Percentiles rank a stretch among this genome's conserved stretches.
Evolutionary conservation across 1,284 basidiomycete genomes (phyloP).

Genomic region (Ustilago nuda): DNA sequence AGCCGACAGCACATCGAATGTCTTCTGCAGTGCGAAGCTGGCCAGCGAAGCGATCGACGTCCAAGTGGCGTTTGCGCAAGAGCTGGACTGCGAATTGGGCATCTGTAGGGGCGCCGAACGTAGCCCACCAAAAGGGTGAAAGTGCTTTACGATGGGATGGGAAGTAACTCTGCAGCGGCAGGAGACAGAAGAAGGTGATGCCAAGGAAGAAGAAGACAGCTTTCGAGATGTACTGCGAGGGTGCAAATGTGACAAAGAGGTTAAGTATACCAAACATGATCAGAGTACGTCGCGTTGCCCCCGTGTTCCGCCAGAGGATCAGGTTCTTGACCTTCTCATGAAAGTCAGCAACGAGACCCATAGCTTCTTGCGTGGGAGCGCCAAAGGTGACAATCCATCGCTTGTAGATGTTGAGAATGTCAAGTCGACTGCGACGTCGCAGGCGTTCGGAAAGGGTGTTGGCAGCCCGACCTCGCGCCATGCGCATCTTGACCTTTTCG

Average conservation of each 20-base stretch:
- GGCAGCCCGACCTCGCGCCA: slow-evolving; percentile 65
- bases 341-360: slow-evolving; percentile 64
- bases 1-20: slow-evolving; percentile 33
- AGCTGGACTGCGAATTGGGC: slow-evolving; percentile 66
- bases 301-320: slow-evolving; percentile 66
- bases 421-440: slow-evolving; percentile 62
- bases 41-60: slow-evolving; percentile 39
- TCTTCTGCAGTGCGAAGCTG: slow-evolving; percentile 32
- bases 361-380: slow-evolving; percentile 52
- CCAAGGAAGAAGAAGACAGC: slow-evolving; percentile 58
- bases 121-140: slow-evolving; percentile 67
- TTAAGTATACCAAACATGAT: slow-evolving; percentile 52
- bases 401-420: slow-evolving; percentile 67
- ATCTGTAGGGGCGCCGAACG: slow-evolving; percentile 67
- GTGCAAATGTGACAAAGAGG: slow-evolving; percentile 57
- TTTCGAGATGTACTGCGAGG: slow-evolving; percentile 60
- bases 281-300: slow-evolving; percentile 58
- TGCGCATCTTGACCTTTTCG: slow-evolving; percentile 63
- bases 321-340: slow-evolving; percentile 69
- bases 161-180: slow-evolving; percentile 67
- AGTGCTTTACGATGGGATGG: slow-evolving; percentile 67
- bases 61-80: slow-evolving; percentile 61
- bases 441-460: slow-evolving; percentile 65
- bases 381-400: slow-evolving; percentile 62
- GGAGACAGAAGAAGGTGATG: slow-evolving; percentile 62